These are phyloP conservation scores for Sugiyamaella marilandica DNA, from an alignment of 805 yeast genomes.

Conservation along the genomic window DNA sequence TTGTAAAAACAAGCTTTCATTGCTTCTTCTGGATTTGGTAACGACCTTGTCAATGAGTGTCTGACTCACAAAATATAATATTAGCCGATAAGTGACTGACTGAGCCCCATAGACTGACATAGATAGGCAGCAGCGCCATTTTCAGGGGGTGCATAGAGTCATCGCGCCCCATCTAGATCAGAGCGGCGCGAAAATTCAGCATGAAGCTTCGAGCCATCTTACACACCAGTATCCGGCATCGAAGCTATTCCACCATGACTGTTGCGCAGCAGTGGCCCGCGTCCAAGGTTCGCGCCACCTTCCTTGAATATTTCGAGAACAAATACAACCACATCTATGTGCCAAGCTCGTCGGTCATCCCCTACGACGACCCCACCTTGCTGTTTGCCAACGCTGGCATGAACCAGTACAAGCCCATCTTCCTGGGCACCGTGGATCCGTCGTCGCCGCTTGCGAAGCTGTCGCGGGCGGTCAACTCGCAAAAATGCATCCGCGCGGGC, in stretches of 20 bases:
- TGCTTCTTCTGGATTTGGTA: too few species aligned
- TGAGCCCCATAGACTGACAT: too few species aligned
- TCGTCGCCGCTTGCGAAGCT: constrained; percentile 76
- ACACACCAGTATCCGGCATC: neutral
- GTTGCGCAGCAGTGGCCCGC: constrained; percentile 5
- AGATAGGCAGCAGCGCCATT: too few species aligned
- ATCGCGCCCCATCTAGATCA: neutral
- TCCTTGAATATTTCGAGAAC: constrained; percentile 71
- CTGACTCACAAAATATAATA: too few species aligned
- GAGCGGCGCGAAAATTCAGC: neutral
- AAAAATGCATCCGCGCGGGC: constrained; percentile 98
- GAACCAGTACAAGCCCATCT: constrained; percentile 98
- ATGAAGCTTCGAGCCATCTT: neutral
- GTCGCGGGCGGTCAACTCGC: constrained; percentile 91
- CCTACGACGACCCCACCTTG: constrained; percentile 96
- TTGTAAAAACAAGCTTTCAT: too few species aligned
- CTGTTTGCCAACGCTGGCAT: constrained; percentile 98
- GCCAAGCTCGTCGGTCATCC: constrained; percentile 91
- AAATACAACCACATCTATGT: constrained; percentile 69
- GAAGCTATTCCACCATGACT: constrained; percentile 3
- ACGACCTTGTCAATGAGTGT: too few species aligned
- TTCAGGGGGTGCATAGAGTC: too few species aligned
- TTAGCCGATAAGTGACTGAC: too few species aligned
- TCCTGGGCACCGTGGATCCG: constrained; percentile 96
- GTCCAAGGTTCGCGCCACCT: constrained; percentile 68